These are phyloP conservation scores for Cutaneotrichosporon daszewskae DNA, from an alignment of 1,284 basidiomycete species.

Conservation along the genomic window DNA sequence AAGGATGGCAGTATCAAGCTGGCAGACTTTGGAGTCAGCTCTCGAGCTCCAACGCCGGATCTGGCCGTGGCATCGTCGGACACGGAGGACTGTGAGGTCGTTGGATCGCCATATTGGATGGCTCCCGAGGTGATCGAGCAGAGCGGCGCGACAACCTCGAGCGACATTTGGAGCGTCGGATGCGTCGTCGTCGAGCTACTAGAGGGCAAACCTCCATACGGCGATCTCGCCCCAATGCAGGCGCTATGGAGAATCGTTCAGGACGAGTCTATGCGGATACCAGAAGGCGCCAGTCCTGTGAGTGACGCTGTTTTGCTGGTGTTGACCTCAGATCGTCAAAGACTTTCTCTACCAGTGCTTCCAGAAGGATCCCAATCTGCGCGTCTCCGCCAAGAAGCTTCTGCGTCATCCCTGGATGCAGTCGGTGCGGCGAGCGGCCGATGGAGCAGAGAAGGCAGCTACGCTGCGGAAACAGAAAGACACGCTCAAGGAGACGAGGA, in stretches of 20 bases:
- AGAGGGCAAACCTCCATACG: slow-evolving; percentile 93
- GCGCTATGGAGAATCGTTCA: slow-evolving; percentile 96
- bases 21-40: slow-evolving; percentile 87
- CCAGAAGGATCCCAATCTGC: slow-evolving; percentile 92
- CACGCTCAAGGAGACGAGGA: background rate
- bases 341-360: slow-evolving; percentile 97
- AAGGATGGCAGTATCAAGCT: slow-evolving; percentile 96
- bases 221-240: slow-evolving; percentile 94
- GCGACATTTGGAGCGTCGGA: slow-evolving; percentile 95
- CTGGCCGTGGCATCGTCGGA: slow-evolving; percentile 12
- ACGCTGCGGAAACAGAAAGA: background rate
- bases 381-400: slow-evolving; percentile 88
- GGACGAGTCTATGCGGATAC: slow-evolving; percentile 92
- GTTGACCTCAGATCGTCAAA: slow-evolving; percentile 66
- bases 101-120: slow-evolving; percentile 99
- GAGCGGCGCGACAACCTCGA: slow-evolving; percentile 90
- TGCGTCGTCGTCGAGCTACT: slow-evolving; percentile 95
- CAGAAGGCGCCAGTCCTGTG: slow-evolving; percentile 76
- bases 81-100: slow-evolving; percentile 75
- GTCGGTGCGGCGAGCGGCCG: slow-evolving; percentile 50
- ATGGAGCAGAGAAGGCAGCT: background rate
- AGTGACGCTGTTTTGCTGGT: slow-evolving; percentile 10
- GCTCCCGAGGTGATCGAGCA: slow-evolving; percentile 97
- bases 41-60: slow-evolving; percentile 47
- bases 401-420: slow-evolving; percentile 94